Base-by-base conservation (phyloP, 1,284 basidiomycete genomes). In the Puccinia hordei region DNA sequence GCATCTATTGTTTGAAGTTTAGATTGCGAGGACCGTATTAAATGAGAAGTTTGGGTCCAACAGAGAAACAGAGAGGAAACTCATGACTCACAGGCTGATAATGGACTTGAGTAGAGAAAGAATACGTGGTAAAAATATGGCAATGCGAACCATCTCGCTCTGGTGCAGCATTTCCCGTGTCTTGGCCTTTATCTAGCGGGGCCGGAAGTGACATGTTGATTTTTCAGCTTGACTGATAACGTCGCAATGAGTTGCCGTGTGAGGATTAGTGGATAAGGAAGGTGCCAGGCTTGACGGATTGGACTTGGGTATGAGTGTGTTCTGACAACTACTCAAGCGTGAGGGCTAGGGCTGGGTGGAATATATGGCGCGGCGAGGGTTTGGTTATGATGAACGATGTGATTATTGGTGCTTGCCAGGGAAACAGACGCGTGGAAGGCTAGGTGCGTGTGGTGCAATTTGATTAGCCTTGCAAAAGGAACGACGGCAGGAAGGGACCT, bases 91-190 rank as follows among this genome's bases (percentile, higher is more conserved):
- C 61, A 30, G 61, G 61, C 33, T 19, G 61, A 22, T 63, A 63
- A 33, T 63, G 41, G 4, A 63, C 35, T n/a, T 33, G 35, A 38
- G 61, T 63, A 33, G 61, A 63, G 61, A 63, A 33, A 22, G 61
- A 38, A n/a, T 38, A 63, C 19, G 33, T 8, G 61, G 35, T 63
- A 17, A 63, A 3, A 6, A 38, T 63, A 12, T 63, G 61, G 22
- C 61, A 63, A 19, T 33, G 15, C 35, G 61, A 5, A 63, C 41
- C 17, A 17, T 63, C 35, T 22, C 19, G 61, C 35, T 19, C 61
- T 6, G 35, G 6, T n/a, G 35, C 15, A 38, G 33, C 61, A 35
- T 63, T 38, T 19, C 6, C 41, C 8, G 35, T 38, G 61, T 63
- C 35, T 3, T 63, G 33, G 35, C 41, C 33, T 59, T 59, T 30